Percentiles rank a stretch among this genome's conserved stretches.
phyloP scores from a whole-genome alignment of 176 grass and related monocot genomes.

The Avena sativa region DNA sequence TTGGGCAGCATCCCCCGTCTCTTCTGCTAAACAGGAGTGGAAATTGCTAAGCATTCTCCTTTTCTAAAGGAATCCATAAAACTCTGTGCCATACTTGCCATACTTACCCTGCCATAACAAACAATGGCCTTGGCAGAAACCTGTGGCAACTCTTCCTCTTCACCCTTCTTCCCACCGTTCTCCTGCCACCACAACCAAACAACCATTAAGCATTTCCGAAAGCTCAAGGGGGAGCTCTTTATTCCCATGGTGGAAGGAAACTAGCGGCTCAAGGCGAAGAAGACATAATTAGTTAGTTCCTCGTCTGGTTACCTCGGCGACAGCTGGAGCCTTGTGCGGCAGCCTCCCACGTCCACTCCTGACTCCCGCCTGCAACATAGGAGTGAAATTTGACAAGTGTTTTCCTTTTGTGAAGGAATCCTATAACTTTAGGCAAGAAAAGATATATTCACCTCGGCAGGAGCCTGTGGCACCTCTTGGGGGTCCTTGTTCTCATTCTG shows the following conservation, averaged over 20 bases:
- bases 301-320: not conserved
- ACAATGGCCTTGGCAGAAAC: not conserved
- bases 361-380: not conserved
- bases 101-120: not conserved
- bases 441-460: too few species aligned
- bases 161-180: not conserved
- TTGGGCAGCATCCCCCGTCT: not conserved
- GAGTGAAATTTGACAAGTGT: not conserved
- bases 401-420: not conserved
- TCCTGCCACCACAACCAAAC: not conserved
- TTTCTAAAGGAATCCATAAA: not conserved
- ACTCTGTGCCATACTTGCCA: not conserved
- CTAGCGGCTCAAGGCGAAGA: not conserved
- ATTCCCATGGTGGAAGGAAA: not conserved
- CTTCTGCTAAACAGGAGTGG: not conserved
- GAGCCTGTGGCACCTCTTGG: too few species aligned
- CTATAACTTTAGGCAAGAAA: not conserved
- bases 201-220: not conserved
- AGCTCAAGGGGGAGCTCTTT: not conserved
- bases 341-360: not conserved
- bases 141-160: not conserved
- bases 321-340: not conserved
- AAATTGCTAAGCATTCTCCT: not conserved
- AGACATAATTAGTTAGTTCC: too few species aligned
- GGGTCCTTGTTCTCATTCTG: too few species aligned